phyloP scores from a whole-genome alignment of 192 early-diverging fungal species.

The Entomortierella beljakovae region DNA sequence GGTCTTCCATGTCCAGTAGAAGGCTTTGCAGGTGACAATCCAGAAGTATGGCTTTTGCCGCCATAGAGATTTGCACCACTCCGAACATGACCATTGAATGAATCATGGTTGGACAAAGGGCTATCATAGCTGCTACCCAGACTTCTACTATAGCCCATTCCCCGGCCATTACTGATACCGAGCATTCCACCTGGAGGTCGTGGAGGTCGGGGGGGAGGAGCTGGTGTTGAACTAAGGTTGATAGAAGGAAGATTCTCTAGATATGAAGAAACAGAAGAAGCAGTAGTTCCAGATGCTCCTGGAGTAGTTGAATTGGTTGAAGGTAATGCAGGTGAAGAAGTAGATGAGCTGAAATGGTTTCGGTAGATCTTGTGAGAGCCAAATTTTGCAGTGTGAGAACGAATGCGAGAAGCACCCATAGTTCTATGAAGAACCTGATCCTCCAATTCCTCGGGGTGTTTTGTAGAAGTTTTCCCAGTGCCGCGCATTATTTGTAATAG shows the following conservation, averaged over 20 bases:
- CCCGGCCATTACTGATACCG: conserved; percentile 50
- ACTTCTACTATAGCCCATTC: conserved; percentile 37
- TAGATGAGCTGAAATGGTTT: background rate
- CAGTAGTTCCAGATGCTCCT: conserved; percentile 19
- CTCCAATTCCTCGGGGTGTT: conserved; percentile 23
- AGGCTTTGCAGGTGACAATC: conserved; percentile 13
- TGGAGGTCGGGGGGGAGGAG: conserved; percentile 35
- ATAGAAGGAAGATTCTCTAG: conserved; percentile 38
- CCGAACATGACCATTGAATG: conserved; percentile 52
- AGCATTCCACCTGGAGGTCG: conserved; percentile 44
- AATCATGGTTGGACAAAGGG: conserved; percentile 31
- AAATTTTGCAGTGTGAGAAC: conserved; percentile 19
- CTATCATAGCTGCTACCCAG: conserved; percentile 47
- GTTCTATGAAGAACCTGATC: conserved; percentile 37
- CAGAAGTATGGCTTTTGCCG: conserved; percentile 27
- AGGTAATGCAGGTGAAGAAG: conserved; percentile 3
- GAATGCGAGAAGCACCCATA: conserved; percentile 36
- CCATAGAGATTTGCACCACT: conserved; percentile 47
- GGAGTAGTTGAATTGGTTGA: conserved; percentile 4
- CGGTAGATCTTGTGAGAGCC: conserved; percentile 35
- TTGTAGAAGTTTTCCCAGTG: conserved; percentile 1
- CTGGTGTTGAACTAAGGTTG: conserved; percentile 6
- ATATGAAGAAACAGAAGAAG: conserved; percentile 40
- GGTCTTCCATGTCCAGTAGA: conserved; percentile 19
- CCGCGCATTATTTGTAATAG: conserved; percentile 8